These are phyloP conservation scores for Babesia sp. DNA, from an alignment of 169 alveolate genomes.

Conservation along the genomic window DNA sequence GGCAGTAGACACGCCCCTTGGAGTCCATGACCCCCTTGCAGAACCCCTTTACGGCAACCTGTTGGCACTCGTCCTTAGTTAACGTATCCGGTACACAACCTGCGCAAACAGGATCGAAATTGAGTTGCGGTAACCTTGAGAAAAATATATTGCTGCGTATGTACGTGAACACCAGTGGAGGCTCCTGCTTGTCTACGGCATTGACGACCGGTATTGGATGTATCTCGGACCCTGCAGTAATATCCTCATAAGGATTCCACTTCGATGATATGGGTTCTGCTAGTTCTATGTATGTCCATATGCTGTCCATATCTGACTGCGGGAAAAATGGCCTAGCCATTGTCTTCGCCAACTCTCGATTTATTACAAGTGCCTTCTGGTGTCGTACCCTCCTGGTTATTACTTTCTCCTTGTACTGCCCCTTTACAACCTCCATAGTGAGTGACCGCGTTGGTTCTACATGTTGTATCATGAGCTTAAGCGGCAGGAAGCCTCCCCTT, in stretches of 20 bases:
- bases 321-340: conserved; percentile 74
- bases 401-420: conserved; percentile 12
- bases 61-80: conserved; percentile 40
- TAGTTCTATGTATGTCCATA: conserved; percentile 71
- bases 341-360: conserved; percentile 73
- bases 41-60: conserved; percentile 65
- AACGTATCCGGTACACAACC: conserved; percentile 71
- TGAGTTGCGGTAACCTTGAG: conserved; percentile 70
- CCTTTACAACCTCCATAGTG: conserved; percentile 8
- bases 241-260: conserved; percentile 80
- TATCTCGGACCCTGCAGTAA: conserved; percentile 76
- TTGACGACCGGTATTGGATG: conserved; percentile 77
- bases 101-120: conserved; percentile 71
- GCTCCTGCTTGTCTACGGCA: conserved; percentile 69
- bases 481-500: conserved; percentile 47
- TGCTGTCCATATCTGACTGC: conserved; percentile 69
- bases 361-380: conserved; percentile 44
- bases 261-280: conserved; percentile 66
- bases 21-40: conserved; percentile 70
- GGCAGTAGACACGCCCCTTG: conserved; percentile 63
- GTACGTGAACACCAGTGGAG: conserved; percentile 80
- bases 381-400: neutral
- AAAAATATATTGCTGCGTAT: conserved; percentile 66
- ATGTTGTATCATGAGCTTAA: conserved; percentile 26
- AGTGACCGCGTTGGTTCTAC: conserved; percentile 13